Percentiles rank a stretch among this genome's conserved stretches.
phyloP scores from a whole-genome alignment of 208 protist genomes.

The Leishmania martiniquensis region DNA sequence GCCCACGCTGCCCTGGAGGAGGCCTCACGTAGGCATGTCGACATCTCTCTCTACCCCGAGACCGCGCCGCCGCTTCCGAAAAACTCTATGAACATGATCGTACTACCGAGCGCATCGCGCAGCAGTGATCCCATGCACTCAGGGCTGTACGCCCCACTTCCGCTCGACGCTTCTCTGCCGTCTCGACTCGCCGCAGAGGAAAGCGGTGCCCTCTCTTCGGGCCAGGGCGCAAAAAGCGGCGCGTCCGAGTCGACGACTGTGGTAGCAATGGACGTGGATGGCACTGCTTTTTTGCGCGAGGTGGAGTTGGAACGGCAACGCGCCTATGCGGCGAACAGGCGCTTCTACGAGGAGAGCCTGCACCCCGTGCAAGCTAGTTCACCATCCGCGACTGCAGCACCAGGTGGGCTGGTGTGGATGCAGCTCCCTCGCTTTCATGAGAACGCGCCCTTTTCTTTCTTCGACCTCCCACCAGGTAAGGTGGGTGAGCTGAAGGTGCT shows the following conservation, averaged over 20 bases:
- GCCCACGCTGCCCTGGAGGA: conserved; percentile 43
- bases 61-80: conserved; percentile 44
- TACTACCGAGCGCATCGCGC: conserved; percentile 12
- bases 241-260: not conserved
- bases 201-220: not conserved
- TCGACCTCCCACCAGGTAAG: conserved; percentile 65
- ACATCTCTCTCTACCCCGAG: conserved; percentile 33
- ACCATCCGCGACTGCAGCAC: not conserved
- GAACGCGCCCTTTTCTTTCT: conserved; percentile 51
- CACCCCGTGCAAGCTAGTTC: not conserved
- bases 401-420: conserved; percentile 64
- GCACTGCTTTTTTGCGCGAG: conserved; percentile 71
- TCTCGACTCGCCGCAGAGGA: conserved; percentile 19
- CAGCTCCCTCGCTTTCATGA: conserved; percentile 79
- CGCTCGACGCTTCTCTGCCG: conserved; percentile 33
- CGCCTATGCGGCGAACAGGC: conserved; percentile 51
- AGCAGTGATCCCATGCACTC: conserved; percentile 11
- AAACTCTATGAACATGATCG: conserved; percentile 63
- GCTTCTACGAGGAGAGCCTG: conserved; percentile 63
- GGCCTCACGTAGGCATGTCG: conserved; percentile 39
- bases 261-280: conserved; percentile 36
- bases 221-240: not conserved
- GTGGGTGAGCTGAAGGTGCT: conserved; percentile 82
- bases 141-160: conserved; percentile 26
- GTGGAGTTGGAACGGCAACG: conserved; percentile 46